Percentiles rank a stretch among this genome's conserved stretches.
phyloP scores from a whole-genome alignment of 75 land plant genomes.

The Picea glauca region DNA sequence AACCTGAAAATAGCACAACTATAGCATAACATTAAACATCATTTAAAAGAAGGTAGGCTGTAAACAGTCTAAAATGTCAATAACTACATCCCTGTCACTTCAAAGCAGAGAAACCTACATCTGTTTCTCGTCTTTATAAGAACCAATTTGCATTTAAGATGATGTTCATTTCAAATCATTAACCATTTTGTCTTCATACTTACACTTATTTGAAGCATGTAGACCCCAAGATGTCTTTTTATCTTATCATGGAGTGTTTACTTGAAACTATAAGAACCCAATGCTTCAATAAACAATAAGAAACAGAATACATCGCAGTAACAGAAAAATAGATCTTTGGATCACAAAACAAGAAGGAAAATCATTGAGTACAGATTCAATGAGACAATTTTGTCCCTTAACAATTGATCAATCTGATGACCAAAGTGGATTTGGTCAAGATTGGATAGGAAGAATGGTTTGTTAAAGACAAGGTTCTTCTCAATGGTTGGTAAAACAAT shows the following conservation, averaged over 20 bases:
- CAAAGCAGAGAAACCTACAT: not conserved
- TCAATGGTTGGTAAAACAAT: not conserved
- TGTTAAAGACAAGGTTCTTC: not conserved
- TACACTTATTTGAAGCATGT: not conserved
- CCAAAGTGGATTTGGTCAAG: not conserved
- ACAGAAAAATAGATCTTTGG: no score
- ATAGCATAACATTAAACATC: not conserved
- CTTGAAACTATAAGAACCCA: not conserved
- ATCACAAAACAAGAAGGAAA: no score
- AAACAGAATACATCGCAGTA: not conserved
- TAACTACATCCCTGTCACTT: not conserved
- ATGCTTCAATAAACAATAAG: not conserved
- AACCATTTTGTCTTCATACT: not conserved
- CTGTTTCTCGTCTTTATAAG: not conserved
- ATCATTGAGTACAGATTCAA: not conserved
- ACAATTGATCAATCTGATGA: not conserved
- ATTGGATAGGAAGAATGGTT: not conserved
- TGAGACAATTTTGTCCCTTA: not conserved
- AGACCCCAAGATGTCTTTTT: not conserved
- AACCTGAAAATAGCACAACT: slow-evolving; percentile 45
- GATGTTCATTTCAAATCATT: not conserved
- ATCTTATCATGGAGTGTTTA: not conserved
- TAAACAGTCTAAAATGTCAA: not conserved
- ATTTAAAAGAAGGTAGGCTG: not conserved
- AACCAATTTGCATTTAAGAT: not conserved